Conservation (phyloP, 768 basidiomycete genomes). For the Mycena olivaceomarginata region DNA sequence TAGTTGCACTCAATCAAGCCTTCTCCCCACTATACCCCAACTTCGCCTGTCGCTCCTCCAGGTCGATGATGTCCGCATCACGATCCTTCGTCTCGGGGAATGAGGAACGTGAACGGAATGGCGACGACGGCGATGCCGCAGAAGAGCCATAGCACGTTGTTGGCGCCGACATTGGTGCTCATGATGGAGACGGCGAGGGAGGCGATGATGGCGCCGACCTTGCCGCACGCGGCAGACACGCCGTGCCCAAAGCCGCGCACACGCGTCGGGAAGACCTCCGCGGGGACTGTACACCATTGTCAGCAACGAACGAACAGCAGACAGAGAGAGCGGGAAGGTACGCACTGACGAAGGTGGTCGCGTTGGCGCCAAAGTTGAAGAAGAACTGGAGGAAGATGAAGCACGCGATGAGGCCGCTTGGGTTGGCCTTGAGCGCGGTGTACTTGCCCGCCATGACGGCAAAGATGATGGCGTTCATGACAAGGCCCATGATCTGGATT, state of each 20-base stretch:
- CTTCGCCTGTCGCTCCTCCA: constrained; percentile 31
- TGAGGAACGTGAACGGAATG: constrained; percentile 38
- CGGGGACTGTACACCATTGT: constrained; percentile 60
- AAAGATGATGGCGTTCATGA: constrained; percentile 36
- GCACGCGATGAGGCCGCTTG: constrained; percentile 37
- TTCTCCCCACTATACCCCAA: neutral
- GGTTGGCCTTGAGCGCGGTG: constrained; percentile 18
- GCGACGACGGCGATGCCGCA: constrained; percentile 23
- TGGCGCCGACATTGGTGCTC: constrained; percentile 40
- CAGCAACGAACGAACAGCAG: neutral
- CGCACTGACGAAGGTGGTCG: constrained; percentile 71
- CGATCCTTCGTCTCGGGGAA: constrained; percentile 40
- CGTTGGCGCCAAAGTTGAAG: constrained; percentile 81
- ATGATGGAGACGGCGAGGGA: constrained; percentile 41
- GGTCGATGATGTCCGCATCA: constrained; percentile 34
- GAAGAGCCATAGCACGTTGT: constrained; percentile 37
- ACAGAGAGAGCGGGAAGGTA: neutral
- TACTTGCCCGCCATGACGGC: constrained; percentile 41
- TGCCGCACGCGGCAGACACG: constrained; percentile 78
- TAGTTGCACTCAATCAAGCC: neutral
- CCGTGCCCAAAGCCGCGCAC: constrained; percentile 81
- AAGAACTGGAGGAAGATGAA: constrained; percentile 66
- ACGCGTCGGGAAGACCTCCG: constrained; percentile 81
- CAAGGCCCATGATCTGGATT: constrained; percentile 38
- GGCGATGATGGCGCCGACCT: constrained; percentile 80